Conservation (phyloP, 2,329 filamentous ascomycete species). For the Dactylonectria macrodidyma region DNA sequence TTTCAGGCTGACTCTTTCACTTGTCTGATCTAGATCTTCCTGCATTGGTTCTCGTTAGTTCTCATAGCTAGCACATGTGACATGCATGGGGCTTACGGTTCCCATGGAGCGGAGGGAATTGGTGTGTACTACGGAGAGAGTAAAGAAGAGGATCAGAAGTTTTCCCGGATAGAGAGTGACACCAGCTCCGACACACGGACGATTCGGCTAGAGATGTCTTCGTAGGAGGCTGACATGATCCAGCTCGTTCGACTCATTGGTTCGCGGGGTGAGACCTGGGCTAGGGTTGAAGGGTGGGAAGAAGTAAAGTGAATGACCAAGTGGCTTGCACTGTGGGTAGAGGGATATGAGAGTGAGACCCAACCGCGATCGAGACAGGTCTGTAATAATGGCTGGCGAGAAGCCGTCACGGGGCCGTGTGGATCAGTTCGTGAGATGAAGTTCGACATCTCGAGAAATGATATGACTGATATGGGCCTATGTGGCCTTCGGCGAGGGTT, state of each 20-base stretch:
- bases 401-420: constrained; percentile 35
- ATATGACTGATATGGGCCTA: not conserved
- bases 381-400: constrained; percentile 30
- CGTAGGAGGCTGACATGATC: constrained; percentile 8
- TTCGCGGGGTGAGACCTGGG: constrained; percentile 8
- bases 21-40: not conserved
- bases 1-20: constrained; percentile 3
- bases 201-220: constrained; percentile 21
- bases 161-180: constrained; percentile 18
- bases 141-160: constrained; percentile 15
- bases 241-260: constrained; percentile 4
- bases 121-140: constrained; percentile 1
- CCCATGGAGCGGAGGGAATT: constrained; percentile 14
- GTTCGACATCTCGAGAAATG: not conserved
- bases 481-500: not conserved
- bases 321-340: constrained; percentile 16
- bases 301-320: constrained; percentile 24
- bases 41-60: constrained; percentile 13
- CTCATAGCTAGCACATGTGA: constrained; percentile 1
- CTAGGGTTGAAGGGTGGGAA: constrained; percentile 1
- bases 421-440: constrained; percentile 1
- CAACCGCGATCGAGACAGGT: constrained; percentile 26
- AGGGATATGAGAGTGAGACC: constrained; percentile 15
- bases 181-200: constrained; percentile 17
- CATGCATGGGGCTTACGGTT: constrained; percentile 10